Conservation (phyloP, 768 basidiomycete genomes). For the Tricholoma sp. region DNA sequence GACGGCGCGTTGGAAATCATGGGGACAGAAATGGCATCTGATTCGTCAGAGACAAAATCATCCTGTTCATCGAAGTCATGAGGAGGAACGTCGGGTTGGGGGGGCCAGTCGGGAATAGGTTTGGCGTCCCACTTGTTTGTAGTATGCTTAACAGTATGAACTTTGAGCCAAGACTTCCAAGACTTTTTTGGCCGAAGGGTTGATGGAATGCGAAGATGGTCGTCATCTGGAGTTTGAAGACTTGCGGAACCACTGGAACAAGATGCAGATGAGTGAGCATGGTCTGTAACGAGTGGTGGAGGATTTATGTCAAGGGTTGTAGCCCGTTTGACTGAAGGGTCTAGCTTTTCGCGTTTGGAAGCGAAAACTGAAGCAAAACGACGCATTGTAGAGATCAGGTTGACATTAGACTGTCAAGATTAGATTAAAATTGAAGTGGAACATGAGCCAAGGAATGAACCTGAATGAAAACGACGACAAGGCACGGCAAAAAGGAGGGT, state of each 20-base stretch:
- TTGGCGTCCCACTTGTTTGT: slow-evolving; percentile 12
- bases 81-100: slow-evolving; percentile 10
- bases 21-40: slow-evolving; percentile 2
- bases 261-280: slow-evolving; percentile 47
- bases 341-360: slow-evolving; percentile 38
- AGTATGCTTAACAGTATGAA: slow-evolving; percentile 13
- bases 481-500: too few species aligned
- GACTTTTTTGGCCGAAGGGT: slow-evolving; percentile 35
- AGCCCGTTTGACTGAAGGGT: slow-evolving; percentile 6
- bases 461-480: not conserved
- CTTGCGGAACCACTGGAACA: slow-evolving; percentile 61
- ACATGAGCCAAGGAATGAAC: not conserved
- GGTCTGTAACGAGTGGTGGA: slow-evolving; percentile 22
- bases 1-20: slow-evolving; percentile 9
- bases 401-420: slow-evolving; percentile 1
- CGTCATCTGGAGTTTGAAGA: slow-evolving; percentile 59
- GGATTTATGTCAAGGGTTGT: slow-evolving; percentile 6
- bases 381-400: slow-evolving; percentile 41
- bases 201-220: slow-evolving; percentile 23
- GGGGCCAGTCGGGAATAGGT: slow-evolving; percentile 26
- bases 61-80: slow-evolving; percentile 15
- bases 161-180: slow-evolving; percentile 52
- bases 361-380: slow-evolving; percentile 58
- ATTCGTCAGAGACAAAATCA: slow-evolving; percentile 13
- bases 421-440: too few species aligned